Conservation (phyloP, 108 stramenopile species). For the Fistulifera pelliculosa region DNA sequence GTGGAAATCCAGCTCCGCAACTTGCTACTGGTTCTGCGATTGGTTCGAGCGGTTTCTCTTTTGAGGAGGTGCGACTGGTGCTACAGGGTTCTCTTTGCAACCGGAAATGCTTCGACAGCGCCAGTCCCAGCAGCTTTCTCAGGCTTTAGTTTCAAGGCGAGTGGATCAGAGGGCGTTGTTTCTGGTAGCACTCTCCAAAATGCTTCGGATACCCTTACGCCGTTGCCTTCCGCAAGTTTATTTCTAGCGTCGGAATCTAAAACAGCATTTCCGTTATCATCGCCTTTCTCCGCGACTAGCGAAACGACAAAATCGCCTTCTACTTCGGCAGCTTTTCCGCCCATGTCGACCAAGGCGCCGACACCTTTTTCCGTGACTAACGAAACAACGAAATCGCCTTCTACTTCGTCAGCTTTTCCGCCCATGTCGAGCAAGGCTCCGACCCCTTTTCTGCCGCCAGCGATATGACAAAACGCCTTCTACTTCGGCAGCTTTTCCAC, state of each 20-base stretch:
- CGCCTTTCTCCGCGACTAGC: no score
- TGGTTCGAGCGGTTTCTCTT: slow-evolving; percentile 48
- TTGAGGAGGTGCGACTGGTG: slow-evolving; percentile 29
- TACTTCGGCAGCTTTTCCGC: slow-evolving; percentile 23
- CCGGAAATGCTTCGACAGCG: slow-evolving; percentile 5
- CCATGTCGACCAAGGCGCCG: slow-evolving; percentile 31
- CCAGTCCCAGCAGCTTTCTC: slow-evolving; percentile 17
- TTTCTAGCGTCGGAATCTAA: no score
- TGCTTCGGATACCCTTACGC: no score
- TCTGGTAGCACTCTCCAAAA: neutral
- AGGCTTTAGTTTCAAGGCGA: slow-evolving; percentile 1
- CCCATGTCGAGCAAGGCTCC: no score
- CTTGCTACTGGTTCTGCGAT: slow-evolving; percentile 14
- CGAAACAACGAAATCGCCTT: no score
- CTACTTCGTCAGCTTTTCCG: no score
- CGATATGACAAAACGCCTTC: slow-evolving; percentile 32
- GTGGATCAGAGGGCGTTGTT: neutral
- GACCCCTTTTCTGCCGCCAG: no score
- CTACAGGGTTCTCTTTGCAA: slow-evolving; percentile 33
- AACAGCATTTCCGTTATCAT: no score
- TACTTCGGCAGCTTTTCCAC: slow-evolving; percentile 26
- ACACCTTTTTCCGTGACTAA: slow-evolving; percentile 23
- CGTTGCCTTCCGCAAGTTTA: no score
- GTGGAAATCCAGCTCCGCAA: no score
- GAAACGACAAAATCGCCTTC: slow-evolving; percentile 3